Evolutionary conservation across 345 rosid species (phyloP), one percentile per base, ranked within the genome.

Genomic region (Ceriops decandra): DNA sequence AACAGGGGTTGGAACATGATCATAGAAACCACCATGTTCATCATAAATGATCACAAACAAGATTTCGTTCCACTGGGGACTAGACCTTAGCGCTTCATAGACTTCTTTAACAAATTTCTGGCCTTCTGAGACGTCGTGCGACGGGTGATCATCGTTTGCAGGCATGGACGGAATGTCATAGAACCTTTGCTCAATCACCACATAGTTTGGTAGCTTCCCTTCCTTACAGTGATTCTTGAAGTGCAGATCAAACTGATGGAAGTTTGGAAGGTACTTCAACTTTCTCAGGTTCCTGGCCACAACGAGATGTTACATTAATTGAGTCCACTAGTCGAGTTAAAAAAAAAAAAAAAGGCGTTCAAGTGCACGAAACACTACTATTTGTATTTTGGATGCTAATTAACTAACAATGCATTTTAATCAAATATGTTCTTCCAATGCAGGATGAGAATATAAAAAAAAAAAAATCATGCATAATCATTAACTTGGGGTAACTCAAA

Each of bases 1-100:
- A 17, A 76, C 78, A 0, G 98, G 98, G 0, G 96, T 92, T 1
- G 91, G 91, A 49, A 90, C 98, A 64, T 92, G 98, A 69, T 92
- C 98, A 20, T 86, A 92, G 74, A 86, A 90, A 11, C 96, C 98
- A n/a, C 98, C 96, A 32, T 92, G 98, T 52, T 90, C 98, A 67
- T 90, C 96, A 38, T 92, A 92, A 22, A 77, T 72, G 36, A 92
- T 51, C 0, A 90, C 20, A 62, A 92, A 86, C 52, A 88, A 63
- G 9, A 58, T 88, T 77, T 90, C 88, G 24, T 92, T 85, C 98
- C 98, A 92, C 21, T 87, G 93, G 3, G 98, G 98, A 73, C 98
- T 90, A 5, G 85, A 79, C 77, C 96, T 72, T 1, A 92, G 81
- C 4, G 90, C 86, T 76, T 92, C 95, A 22, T 92, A 90, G 31